These are phyloP conservation scores for Clarireedia paspali DNA, from an alignment of 2,329 filamentous ascomycete species.

Conservation along the genomic window DNA sequence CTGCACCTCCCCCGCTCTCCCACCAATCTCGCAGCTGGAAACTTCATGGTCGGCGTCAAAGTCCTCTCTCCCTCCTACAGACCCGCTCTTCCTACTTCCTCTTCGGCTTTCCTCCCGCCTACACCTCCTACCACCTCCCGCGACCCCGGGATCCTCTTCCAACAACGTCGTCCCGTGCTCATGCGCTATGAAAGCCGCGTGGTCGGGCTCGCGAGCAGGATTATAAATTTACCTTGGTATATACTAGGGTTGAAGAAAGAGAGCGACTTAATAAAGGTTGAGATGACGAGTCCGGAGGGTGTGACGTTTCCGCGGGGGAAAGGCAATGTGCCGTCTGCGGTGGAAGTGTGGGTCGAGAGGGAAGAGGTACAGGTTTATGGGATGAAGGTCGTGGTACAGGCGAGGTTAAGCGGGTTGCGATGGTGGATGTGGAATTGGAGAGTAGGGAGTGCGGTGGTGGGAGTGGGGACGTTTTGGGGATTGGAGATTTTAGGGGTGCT, in stretches of 20 bases:
- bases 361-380: constrained; percentile 70
- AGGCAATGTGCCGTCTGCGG: constrained; percentile 38
- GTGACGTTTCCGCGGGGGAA: constrained; percentile 49
- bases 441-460: constrained; percentile 58
- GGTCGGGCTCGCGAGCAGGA: constrained; percentile 50
- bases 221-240: constrained; percentile 61
- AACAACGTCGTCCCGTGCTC: constrained; percentile 66
- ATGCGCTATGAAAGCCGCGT: constrained; percentile 69
- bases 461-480: constrained; percentile 68
- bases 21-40: constrained; percentile 68
- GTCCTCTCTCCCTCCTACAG: constrained; percentile 47
- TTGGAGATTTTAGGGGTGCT: constrained; percentile 62
- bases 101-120: not conserved
- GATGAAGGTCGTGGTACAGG: constrained; percentile 60
- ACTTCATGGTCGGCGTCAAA: constrained; percentile 87
- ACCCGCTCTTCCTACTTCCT: constrained; percentile 15
- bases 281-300: constrained; percentile 57
- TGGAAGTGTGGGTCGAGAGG: constrained; percentile 37
- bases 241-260: constrained; percentile 59
- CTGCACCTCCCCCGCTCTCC: constrained; percentile 73
- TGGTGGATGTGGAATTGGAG: constrained; percentile 86
- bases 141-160: constrained; percentile 40
- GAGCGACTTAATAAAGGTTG: constrained; percentile 54
- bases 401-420: constrained; percentile 66
- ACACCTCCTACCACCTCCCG: not conserved